phyloP scores from a whole-genome alignment of 345 rosid species.

The Garcia nutans region DNA sequence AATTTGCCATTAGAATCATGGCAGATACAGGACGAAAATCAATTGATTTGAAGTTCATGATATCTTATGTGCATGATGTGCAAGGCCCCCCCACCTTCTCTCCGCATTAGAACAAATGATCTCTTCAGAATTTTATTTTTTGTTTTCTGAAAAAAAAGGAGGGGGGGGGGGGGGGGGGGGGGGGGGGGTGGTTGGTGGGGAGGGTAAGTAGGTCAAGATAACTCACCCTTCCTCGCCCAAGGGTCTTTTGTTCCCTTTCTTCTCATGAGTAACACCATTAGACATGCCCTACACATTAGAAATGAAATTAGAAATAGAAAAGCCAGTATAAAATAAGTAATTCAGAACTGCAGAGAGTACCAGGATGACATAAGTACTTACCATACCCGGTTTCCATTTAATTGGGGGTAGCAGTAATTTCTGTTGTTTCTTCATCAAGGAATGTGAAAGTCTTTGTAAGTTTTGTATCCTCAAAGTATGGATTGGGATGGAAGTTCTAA shows the following conservation, averaged over 20 bases:
- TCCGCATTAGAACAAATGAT: too few relatives aligned
- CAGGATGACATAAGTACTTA: conserved; percentile 20
- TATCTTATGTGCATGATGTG: neutral
- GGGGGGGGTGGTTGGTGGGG: too few relatives aligned
- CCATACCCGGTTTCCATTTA: conserved; percentile 94
- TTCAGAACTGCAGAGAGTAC: neutral
- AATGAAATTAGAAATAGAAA: conserved; percentile 18
- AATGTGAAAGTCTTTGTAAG: conserved; percentile 79
- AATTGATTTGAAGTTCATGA: too few relatives aligned
- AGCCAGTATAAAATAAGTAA: neutral
- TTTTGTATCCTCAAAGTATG: conserved; percentile 75
- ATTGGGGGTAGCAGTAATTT: conserved; percentile 69
- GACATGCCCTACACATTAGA: conserved; percentile 60
- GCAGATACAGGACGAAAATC: too few relatives aligned
- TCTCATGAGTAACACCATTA: conserved; percentile 78
- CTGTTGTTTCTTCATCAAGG: conserved; percentile 82
- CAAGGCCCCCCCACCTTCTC: too few relatives aligned
- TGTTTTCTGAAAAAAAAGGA: too few relatives aligned
- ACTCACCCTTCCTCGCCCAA: conserved; percentile 67
- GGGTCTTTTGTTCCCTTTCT: conserved; percentile 83
- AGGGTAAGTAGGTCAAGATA: conserved; percentile 1
- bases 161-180: neutral
- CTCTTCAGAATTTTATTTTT: too few relatives aligned
- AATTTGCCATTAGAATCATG: neutral
- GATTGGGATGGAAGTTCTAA: conserved; percentile 78